These are phyloP conservation scores for Talaromyces sp. DNA, from an alignment of 2,329 filamentous ascomycete species.

Conservation along the genomic window DNA sequence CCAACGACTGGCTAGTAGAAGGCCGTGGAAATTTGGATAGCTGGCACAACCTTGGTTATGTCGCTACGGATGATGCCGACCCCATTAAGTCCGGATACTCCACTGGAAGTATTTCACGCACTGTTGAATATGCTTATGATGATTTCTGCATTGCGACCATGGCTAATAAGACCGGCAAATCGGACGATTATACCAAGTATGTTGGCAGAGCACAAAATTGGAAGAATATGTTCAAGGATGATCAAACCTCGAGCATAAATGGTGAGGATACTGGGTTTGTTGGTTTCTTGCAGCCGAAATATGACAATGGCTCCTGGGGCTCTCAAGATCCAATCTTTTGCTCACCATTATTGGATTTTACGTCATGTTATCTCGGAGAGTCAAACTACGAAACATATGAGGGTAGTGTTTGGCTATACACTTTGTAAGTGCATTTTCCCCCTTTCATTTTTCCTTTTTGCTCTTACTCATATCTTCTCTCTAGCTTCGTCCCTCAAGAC, in stretches of 20 bases:
- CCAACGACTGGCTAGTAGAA: constrained; percentile 63
- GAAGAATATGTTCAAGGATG: constrained; percentile 60
- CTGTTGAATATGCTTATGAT: constrained; percentile 73
- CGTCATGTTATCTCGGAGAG: constrained; percentile 46
- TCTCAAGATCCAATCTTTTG: constrained; percentile 65
- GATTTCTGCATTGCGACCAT: constrained; percentile 66
- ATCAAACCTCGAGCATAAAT: constrained; percentile 48
- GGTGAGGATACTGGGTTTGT: constrained; percentile 50
- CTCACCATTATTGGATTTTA: constrained; percentile 52
- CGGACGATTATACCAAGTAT: constrained; percentile 57
- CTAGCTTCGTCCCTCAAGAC: constrained; percentile 25
- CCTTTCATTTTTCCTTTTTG: not conserved
- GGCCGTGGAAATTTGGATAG: constrained; percentile 66
- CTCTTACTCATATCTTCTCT: not conserved
- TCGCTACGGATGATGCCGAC: constrained; percentile 66
- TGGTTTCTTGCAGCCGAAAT: constrained; percentile 67
- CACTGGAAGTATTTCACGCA: constrained; percentile 66
- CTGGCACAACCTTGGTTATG: constrained; percentile 68
- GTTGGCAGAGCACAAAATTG: constrained; percentile 57
- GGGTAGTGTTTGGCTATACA: constrained; percentile 67
- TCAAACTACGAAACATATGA: constrained; percentile 66
- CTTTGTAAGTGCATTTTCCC: constrained; percentile 48
- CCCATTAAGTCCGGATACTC: constrained; percentile 61
- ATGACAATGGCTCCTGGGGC: constrained; percentile 63
- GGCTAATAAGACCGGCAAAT: constrained; percentile 52